Evolutionary conservation across 768 basidiomycete species (phyloP).

Genomic region (Agaricus subrufescens): DNA sequence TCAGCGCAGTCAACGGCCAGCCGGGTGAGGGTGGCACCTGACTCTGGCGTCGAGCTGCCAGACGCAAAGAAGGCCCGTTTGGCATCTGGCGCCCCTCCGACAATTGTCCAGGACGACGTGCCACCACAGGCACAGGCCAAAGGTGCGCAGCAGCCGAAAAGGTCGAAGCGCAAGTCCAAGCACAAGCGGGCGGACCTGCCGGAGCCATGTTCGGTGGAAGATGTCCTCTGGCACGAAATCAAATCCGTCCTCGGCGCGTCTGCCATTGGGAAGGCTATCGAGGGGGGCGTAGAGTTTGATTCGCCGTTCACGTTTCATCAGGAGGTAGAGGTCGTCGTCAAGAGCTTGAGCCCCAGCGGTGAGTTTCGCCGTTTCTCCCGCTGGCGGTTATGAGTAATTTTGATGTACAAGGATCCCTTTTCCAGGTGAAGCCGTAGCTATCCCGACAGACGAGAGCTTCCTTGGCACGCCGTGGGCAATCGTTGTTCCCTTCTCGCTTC

Average conservation of each 20-base stretch:
- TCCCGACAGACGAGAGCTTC: constrained; percentile 37
- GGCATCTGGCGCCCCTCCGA: neutral
- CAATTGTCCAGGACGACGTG: neutral
- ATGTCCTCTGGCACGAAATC: constrained; percentile 74
- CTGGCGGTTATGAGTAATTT: neutral
- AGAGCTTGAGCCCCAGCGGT: constrained; percentile 61
- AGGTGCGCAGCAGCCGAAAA: neutral
- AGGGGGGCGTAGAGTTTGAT: constrained; percentile 47
- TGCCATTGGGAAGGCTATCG: constrained; percentile 43
- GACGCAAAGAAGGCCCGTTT: constrained; percentile 5
- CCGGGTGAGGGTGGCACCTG: constrained; percentile 1
- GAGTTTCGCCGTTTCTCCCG: constrained; percentile 15
- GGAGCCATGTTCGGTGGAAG: constrained; percentile 66
- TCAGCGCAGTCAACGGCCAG: neutral
- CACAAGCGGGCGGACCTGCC: constrained; percentile 33
- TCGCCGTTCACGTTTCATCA: constrained; percentile 56
- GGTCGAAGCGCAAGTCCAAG: constrained; percentile 8
- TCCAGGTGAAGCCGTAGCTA: constrained; percentile 65
- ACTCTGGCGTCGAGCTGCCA: constrained; percentile 1
- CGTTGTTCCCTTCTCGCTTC: constrained; percentile 78
- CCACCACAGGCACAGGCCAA: neutral
- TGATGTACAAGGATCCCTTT: neutral
- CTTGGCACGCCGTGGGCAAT: constrained; percentile 62
- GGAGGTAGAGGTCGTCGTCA: constrained; percentile 65
- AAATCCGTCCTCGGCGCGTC: constrained; percentile 59